phyloP scores from a whole-genome alignment of 1,284 basidiomycete species.

The Austroboletus rostrupii region DNA sequence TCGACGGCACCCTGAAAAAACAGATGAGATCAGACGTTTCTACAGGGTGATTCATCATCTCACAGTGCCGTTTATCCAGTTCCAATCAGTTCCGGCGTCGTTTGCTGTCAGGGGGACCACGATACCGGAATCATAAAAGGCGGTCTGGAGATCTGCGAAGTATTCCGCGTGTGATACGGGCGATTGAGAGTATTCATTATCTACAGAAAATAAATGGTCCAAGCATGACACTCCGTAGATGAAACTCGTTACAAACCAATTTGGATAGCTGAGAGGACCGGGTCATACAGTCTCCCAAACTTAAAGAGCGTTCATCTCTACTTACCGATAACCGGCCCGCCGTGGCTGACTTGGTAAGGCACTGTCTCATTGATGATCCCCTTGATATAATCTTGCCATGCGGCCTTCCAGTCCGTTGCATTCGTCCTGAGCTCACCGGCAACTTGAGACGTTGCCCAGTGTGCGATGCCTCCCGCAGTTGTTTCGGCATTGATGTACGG shows the following conservation, averaged over 20 bases:
- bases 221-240: background rate
- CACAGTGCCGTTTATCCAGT: conserved; percentile 68
- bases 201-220: conserved; percentile 30
- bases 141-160: conserved; percentile 58
- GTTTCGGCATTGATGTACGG: conserved; percentile 80
- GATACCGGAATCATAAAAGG: conserved; percentile 53
- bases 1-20: conserved; percentile 43
- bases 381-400: conserved; percentile 73
- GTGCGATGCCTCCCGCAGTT: conserved; percentile 74
- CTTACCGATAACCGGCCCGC: conserved; percentile 73
- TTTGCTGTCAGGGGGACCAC: conserved; percentile 74
- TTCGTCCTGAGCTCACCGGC: conserved; percentile 62
- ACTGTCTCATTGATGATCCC: conserved; percentile 58
- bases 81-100: conserved; percentile 53
- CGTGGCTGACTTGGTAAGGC: conserved; percentile 64
- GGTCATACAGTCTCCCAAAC: conserved; percentile 6
- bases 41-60: background rate
- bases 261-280: conserved; percentile 49
- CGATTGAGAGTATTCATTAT: conserved; percentile 72
- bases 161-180: conserved; percentile 51
- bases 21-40: background rate
- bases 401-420: conserved; percentile 58
- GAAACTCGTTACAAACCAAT: conserved; percentile 45
- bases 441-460: conserved; percentile 71
- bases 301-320: background rate